Evolutionary conservation across 108 stramenopile species (phyloP).

Genomic region (Mediolabrus comicus): DNA sequence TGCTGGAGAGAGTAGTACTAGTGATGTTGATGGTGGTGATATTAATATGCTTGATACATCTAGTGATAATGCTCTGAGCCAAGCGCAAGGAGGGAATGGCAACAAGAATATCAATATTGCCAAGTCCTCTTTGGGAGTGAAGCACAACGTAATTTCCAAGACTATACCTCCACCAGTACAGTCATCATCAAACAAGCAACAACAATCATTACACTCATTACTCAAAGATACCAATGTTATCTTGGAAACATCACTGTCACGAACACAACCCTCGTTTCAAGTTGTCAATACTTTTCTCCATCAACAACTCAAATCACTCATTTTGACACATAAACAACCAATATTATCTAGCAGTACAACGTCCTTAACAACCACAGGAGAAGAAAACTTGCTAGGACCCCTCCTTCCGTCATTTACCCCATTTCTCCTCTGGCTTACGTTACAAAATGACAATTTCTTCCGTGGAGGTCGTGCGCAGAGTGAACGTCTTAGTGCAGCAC

Average conservation of each 20-base stretch:
- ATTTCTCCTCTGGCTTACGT: constrained; percentile 85
- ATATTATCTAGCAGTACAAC: constrained; percentile 21
- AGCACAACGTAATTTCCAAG: not conserved
- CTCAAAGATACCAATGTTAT: not conserved
- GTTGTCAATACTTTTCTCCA: not conserved
- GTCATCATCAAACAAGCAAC: not conserved
- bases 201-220: not conserved
- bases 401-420: constrained; percentile 66
- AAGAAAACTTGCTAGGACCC: constrained; percentile 76
- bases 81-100: not conserved
- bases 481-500: constrained; percentile 85
- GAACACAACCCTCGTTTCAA: not conserved
- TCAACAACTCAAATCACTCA: not conserved
- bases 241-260: constrained; percentile 14
- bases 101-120: not conserved
- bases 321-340: constrained; percentile 7
- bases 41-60: not conserved
- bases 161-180: not conserved
- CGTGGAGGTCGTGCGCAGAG: constrained; percentile 79
- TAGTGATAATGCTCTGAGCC: too few species aligned
- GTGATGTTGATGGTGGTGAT: not conserved
- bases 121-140: not conserved
- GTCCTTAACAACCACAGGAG: constrained; percentile 55
- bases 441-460: constrained; percentile 85
- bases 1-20: not conserved